phyloP scores from a whole-genome alignment of 805 yeast genomes.

The Starmerella davenportii region DNA sequence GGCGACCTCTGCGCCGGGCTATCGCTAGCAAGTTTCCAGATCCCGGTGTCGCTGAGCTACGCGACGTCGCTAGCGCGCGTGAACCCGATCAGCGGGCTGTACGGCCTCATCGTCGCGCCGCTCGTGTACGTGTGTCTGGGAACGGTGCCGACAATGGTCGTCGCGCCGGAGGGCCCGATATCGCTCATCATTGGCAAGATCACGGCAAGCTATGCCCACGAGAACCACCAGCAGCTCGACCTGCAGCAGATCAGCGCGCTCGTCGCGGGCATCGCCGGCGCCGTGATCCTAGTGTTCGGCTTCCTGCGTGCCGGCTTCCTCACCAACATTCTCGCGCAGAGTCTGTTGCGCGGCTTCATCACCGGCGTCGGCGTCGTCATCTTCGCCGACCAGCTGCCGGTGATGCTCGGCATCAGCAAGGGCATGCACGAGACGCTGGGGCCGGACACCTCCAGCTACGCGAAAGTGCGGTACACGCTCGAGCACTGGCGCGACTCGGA shows the following conservation, averaged over 20 bases:
- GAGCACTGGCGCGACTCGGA: slow-evolving; percentile 34
- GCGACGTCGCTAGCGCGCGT: slow-evolving; percentile 73
- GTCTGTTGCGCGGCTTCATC: slow-evolving; percentile 64
- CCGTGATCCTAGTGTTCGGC: slow-evolving; percentile 53
- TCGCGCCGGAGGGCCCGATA: slow-evolving; percentile 83
- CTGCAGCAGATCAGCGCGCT: slow-evolving; percentile 45
- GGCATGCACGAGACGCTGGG: slow-evolving; percentile 26
- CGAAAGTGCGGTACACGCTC: slow-evolving; percentile 43
- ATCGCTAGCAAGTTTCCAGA: slow-evolving; percentile 76
- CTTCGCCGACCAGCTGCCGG: slow-evolving; percentile 56
- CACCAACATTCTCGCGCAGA: slow-evolving; percentile 60
- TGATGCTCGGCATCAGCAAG: slow-evolving; percentile 48
- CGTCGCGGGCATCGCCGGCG: slow-evolving; percentile 60
- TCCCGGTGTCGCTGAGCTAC: slow-evolving; percentile 70
- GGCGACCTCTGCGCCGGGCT: slow-evolving; percentile 71
- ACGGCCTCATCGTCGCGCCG: slow-evolving; percentile 62
- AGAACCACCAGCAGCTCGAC: slow-evolving; percentile 19
- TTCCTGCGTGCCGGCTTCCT: slow-evolving; percentile 70
- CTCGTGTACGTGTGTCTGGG: slow-evolving; percentile 63
- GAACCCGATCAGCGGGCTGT: slow-evolving; percentile 63
- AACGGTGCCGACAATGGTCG: slow-evolving; percentile 73
- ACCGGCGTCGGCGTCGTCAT: slow-evolving; percentile 73
- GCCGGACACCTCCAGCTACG: slow-evolving; percentile 47
- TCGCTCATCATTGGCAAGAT: slow-evolving; percentile 70
- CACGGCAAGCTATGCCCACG: slow-evolving; percentile 34